Base-by-base conservation (phyloP, 1,284 basidiomycete genomes). In the Moesziomyces globuligerus region DNA sequence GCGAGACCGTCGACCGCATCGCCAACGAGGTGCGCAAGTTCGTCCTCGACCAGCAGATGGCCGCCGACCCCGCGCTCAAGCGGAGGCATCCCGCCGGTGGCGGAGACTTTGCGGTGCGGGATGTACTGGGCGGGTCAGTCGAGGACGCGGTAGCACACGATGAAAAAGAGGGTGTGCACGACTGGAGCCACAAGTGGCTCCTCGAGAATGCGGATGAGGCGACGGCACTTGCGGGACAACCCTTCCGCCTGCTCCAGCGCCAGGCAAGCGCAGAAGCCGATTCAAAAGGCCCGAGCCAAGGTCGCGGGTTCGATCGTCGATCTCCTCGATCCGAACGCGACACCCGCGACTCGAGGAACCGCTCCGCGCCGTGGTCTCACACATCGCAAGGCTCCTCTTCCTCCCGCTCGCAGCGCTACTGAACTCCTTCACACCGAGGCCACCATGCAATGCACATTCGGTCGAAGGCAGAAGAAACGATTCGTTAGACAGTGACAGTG, bases 1-100 rank as follows among this genome's bases (percentile, higher is more conserved):
- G 72, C 11, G 72, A 71, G 4, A 66, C 53, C 0, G 72, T 74
- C 23, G 72, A 74, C 25, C 41, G 59, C 11, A 74, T 74, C 37
- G 58, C 51, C 3, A 62, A 62, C 23, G 67, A 70, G 39, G 64
- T 65, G 3, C 25, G 66, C 5, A 57, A 54, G 42, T 52, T 53
- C 46, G 71, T 73, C 24, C 36, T 73, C 6, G 67, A 64, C 9
- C 56, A 52, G 32, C 50, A 67, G 45, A 25, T 48, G 23, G 40
- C 44, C 2, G 11, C 10, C 7, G 40, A 44, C 7, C 28, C 37
- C 4, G 38, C 18, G 11, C 37, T 38, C 25, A 49, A 48, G 23
- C 36, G 43, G 9, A 26, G 23, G 1, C 37, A 47, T 29, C 20
- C 36, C 9, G 37, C 37, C 11, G 45, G 36, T 17, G 41, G 11